These are phyloP conservation scores for Leccinum broughii DNA, from an alignment of 768 basidiomycete species.

Conservation along the genomic window DNA sequence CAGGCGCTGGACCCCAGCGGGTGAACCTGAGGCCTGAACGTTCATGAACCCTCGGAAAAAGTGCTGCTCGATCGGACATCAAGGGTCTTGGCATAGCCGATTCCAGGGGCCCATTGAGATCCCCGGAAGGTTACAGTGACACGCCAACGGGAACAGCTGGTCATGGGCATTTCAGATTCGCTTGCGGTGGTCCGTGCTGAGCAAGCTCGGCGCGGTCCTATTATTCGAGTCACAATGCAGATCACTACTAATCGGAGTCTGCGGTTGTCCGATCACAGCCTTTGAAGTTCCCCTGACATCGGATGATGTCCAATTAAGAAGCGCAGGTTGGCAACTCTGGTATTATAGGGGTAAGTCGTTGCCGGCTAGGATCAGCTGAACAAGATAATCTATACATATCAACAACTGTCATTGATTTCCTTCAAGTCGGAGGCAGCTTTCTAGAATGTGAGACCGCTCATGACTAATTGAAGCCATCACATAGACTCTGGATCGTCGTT, in stretches of 20 bases:
- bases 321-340: not conserved
- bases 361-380: not conserved
- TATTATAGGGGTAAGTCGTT: not conserved
- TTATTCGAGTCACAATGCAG: not conserved
- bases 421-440: not conserved
- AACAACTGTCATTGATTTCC: not conserved
- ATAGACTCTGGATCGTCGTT: not conserved
- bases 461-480: slow-evolving; percentile 2
- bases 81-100: slow-evolving; percentile 1
- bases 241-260: not conserved
- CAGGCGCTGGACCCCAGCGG: not conserved
- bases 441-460: not conserved
- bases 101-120: not conserved
- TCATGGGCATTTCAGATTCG: not conserved
- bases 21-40: no score
- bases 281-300: not conserved
- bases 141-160: not conserved
- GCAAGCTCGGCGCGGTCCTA: not conserved
- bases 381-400: slow-evolving; percentile 4
- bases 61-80: not conserved
- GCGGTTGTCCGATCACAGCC: not conserved
- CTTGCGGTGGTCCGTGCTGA: not conserved
- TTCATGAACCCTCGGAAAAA: not conserved
- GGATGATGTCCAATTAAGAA: not conserved
- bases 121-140: slow-evolving; percentile 1